Evolutionary conservation across 345 rosid species (phyloP).

Genomic region (Rhodamnia rubescens): DNA sequence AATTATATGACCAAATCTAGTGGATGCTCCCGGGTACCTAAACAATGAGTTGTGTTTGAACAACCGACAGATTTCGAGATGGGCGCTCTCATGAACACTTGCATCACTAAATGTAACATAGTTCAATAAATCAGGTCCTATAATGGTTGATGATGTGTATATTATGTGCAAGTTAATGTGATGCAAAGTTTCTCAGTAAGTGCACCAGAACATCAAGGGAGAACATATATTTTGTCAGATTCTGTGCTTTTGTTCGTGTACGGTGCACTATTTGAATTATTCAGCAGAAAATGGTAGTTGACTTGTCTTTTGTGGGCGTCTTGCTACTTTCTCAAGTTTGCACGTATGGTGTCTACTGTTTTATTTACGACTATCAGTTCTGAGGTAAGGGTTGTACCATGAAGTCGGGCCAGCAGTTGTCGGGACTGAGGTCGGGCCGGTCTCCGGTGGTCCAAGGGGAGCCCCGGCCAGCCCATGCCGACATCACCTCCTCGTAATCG

Average conservation of each 20-base stretch:
- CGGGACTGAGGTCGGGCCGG: conserved; percentile 48
- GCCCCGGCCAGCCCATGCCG: conserved; percentile 61
- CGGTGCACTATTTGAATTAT: neutral
- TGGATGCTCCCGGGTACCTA: neutral
- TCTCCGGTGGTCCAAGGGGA: conserved; percentile 69
- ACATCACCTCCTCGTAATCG: conserved; percentile 57
- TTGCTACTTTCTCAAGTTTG: neutral
- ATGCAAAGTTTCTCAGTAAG: neutral
- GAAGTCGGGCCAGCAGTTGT: conserved; percentile 34
- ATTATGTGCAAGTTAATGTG: neutral
- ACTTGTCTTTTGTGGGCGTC: neutral
- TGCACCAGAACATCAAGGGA: neutral
- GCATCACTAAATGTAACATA: neutral
- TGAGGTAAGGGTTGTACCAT: conserved; percentile 26
- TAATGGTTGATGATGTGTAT: neutral
- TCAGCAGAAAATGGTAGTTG: neutral
- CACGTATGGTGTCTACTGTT: neutral
- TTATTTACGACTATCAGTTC: neutral
- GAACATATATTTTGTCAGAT: neutral
- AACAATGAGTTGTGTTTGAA: neutral
- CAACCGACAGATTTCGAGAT: neutral
- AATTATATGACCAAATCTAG: neutral
- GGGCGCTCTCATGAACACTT: neutral
- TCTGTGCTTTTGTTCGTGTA: neutral
- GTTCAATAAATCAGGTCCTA: neutral